Base-by-base conservation (phyloP, 2,329 filamentous ascomycete genomes). In the Sporothrix dimorphospora region DNA sequence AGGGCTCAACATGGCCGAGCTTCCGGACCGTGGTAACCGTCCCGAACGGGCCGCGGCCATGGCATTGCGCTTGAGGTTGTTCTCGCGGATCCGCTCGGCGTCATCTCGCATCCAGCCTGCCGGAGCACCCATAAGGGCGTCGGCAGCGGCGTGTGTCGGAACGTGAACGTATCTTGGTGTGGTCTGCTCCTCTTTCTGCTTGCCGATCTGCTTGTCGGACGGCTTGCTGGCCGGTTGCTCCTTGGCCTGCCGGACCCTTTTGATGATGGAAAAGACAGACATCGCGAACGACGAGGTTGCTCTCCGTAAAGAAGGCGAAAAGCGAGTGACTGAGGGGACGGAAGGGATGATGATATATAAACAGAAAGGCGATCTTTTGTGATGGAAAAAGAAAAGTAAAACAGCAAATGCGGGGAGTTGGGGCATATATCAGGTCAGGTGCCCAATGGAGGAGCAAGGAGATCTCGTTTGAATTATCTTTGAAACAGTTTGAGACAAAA, bases 131-230 rank as follows among this genome's bases (percentile, higher is more conserved):
- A 83, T 81, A 57, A 90, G 79, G 57, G 88, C 87, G 79, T 91
- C 88, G 14, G 83, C 78, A 61, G 87, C 87, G 38, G 89, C 89
- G 77, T 91, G 89, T 16, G 83, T 89, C n/a, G 88, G 88, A 24
- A 89, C 79, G 77, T 91, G 89, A 69, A 81, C 85, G 79, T 91
- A 90, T 14, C 85, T 82, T n/a, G 80, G 74, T 16, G 61, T 51
- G 7, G 70, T 19, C 38, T 34, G n/a, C 70, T 83, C 83, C 55
- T 80, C 77, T 69, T 85, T 84, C 51, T 83, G 80, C 75, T 85
- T 83, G 75, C 85, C 84, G 55, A 80, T 82, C 73, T 83, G 77
- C 76, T 86, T 85, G 57, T 82, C 81, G 51, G 82, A 86, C 72
- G 85, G 21, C 30, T 72, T 72, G 68, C 45, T 53, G 4, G 19